Evolutionary conservation across 2,329 filamentous ascomycete genomes (phyloP).

Genomic region (Pseudocercospora cruenta): DNA sequence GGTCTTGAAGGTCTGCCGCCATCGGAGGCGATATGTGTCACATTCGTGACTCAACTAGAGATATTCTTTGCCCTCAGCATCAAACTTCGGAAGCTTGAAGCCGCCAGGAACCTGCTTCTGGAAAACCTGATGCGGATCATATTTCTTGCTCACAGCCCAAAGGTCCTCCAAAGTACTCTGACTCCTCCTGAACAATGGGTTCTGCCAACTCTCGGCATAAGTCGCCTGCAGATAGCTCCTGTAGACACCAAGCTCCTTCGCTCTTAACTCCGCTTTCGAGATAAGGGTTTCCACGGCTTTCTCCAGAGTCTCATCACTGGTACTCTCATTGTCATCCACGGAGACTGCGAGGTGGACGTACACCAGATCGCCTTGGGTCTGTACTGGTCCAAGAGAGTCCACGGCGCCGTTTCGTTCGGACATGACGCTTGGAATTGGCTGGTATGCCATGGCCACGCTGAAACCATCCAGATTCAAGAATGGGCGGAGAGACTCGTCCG

Average conservation of each 20-base stretch:
- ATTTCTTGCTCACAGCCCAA: conserved; percentile 38
- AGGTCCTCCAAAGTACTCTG: conserved; percentile 34
- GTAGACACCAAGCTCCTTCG: conserved; percentile 20
- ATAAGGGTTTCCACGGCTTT: conserved; percentile 22
- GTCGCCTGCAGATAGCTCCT: conserved; percentile 39
- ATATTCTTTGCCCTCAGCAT: not conserved
- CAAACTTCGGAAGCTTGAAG: conserved; percentile 36
- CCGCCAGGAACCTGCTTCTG: conserved; percentile 42
- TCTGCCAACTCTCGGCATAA: conserved; percentile 43
- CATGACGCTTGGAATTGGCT: conserved; percentile 28
- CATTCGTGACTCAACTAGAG: not conserved
- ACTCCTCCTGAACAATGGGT: conserved; percentile 41
- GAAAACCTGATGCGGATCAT: conserved; percentile 43
- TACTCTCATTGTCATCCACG: conserved; percentile 17
- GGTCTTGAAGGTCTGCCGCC: too few relatives aligned
- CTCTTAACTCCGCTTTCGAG: conserved; percentile 11
- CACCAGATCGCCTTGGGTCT: conserved; percentile 25
- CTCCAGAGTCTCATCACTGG: conserved; percentile 18
- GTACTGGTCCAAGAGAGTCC: conserved; percentile 26
- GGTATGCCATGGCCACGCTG: conserved; percentile 27
- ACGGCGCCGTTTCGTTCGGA: conserved; percentile 19
- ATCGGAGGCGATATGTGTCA: too few relatives aligned
- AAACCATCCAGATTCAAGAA: conserved; percentile 24
- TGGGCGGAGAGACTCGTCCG: conserved; percentile 19
- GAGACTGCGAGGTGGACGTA: conserved; percentile 26